A percentile compares a stretch with the other conserved stretches of the same genome.
Conservation (phyloP, 352 stramenopile genomes). For the Globisporangium irregulare region DNA sequence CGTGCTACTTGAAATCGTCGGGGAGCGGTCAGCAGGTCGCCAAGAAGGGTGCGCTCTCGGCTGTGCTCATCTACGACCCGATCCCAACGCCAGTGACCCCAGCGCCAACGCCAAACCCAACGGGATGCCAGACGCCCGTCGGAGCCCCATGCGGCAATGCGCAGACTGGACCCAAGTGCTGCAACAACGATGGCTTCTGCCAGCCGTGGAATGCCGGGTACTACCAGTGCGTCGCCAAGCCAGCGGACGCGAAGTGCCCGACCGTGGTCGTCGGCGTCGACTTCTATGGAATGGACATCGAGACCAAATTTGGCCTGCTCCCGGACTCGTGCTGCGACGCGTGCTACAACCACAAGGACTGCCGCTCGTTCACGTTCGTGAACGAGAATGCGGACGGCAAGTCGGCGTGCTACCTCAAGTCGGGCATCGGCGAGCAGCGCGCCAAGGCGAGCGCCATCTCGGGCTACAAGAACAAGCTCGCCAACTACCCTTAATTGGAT, state of each 20-base stretch:
- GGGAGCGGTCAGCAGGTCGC: constrained; percentile 17
- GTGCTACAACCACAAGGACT: constrained; percentile 33
- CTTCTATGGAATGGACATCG: constrained; percentile 48
- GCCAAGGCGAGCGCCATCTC: constrained; percentile 35
- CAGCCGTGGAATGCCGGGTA: constrained; percentile 58
- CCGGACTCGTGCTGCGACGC: constrained; percentile 49
- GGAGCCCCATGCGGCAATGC: constrained; percentile 34
- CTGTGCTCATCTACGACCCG: constrained; percentile 1
- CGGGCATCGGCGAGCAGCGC: constrained; percentile 24
- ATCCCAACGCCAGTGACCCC: constrained; percentile 5
- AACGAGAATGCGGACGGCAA: constrained; percentile 52
- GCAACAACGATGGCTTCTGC: constrained; percentile 37
- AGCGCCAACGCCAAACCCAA: constrained; percentile 1
- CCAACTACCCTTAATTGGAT: neutral
- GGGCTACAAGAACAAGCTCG: constrained; percentile 31
- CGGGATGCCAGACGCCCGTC: constrained; percentile 26
- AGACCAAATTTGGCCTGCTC: constrained; percentile 34
- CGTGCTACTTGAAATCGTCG: constrained; percentile 49
- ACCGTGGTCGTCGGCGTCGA: constrained; percentile 36
- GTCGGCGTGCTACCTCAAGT: constrained; percentile 61
- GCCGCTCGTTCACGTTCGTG: constrained; percentile 51
- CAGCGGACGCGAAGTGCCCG: constrained; percentile 34
- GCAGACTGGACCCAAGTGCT: constrained; percentile 36
- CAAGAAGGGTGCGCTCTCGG: constrained; percentile 44
- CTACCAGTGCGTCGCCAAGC: constrained; percentile 49